Evolutionary conservation across 2,329 filamentous ascomycete species (phyloP).

Genomic region (Stachybotrys echinatus): DNA sequence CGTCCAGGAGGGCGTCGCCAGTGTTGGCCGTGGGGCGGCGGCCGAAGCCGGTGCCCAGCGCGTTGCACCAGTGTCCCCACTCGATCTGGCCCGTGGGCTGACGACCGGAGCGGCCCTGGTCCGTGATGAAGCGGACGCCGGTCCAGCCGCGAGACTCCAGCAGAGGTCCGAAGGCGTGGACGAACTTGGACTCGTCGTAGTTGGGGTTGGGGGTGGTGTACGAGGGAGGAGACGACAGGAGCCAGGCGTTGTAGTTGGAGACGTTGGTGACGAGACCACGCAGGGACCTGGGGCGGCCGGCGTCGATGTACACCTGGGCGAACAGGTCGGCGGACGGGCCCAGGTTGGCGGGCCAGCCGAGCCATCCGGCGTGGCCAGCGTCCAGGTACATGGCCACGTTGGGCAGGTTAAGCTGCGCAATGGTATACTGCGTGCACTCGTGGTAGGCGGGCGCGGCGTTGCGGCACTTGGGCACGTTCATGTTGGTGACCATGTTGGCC

Average conservation of each 20-base stretch:
- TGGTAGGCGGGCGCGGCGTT: constrained; percentile 42
- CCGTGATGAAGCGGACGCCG: constrained; percentile 41
- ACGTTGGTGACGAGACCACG: constrained; percentile 54
- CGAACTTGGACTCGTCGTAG: constrained; percentile 53
- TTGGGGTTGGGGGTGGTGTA: constrained; percentile 42
- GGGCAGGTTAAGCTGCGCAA: constrained; percentile 45
- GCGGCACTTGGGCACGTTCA: constrained; percentile 43
- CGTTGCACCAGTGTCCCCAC: constrained; percentile 67
- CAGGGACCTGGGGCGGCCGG: constrained; percentile 42
- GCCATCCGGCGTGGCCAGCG: constrained; percentile 53
- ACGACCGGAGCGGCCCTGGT: constrained; percentile 47
- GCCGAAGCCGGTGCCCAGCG: constrained; percentile 58
- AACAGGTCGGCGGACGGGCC: constrained; percentile 40
- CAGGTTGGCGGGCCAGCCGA: constrained; percentile 52
- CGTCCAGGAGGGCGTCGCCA: constrained; percentile 52
- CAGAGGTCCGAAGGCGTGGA: constrained; percentile 58
- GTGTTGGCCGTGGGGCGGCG: constrained; percentile 59
- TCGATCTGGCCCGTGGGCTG: constrained; percentile 56
- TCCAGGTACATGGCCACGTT: constrained; percentile 56
- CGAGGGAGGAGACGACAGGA: constrained; percentile 31
- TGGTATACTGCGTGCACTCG: constrained; percentile 44
- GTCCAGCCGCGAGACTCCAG: constrained; percentile 42
- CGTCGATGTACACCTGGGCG: constrained; percentile 41
- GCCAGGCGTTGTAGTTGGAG: constrained; percentile 52
- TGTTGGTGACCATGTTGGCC: constrained; percentile 55